Evolutionary conservation across 768 basidiomycete genomes (phyloP), one percentile per base, ranked within the genome.

Genomic region (Phlebiopsis gigantea): DNA sequence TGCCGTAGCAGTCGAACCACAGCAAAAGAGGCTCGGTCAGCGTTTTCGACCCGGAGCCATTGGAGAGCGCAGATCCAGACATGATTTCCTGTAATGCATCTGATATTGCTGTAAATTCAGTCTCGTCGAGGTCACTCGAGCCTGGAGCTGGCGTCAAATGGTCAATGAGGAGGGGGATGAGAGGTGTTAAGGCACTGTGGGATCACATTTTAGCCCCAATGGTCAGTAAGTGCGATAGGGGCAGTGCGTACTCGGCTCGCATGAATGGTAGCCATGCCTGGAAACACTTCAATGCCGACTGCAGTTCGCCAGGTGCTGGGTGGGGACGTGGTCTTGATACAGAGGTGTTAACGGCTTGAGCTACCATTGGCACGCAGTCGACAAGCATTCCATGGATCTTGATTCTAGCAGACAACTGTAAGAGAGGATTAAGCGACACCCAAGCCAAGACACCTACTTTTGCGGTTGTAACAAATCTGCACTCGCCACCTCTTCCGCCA

Each of bases 1-100:
- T 68, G 7, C 87, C 90, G 44, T 77, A 73, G 0, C 73, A 67
- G 57, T 85, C 78, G 0, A 86, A 65, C 92, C 93, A 98, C 2
- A 84, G 71, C n/a, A 97, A 73, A 6, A 98, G 73, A 2, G 94
- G 94, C 64, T 94, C 90, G 0, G 93, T 93, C 28, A 95, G 77
- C 0, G 86, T 79, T 53, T 79, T 80, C 17, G 78, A 77, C 1
- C 88, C 90, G 0, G 77, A 73, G 0, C 90, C 90, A 52, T 86
- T 81, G 0, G 85, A 77, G 28, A 94, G 76, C 0, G 87, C 76
- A 0, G 93, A 90, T 49, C 83, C 81, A 0, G 84, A 79, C 63
- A 94, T 78, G 53, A 96, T 78, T 63, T 94, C 91, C 66, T 88
- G 83, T 4, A 96, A 67, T 0, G 85, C 79, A 44, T 90, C 85